Evolutionary conservation across 495 filamentous ascomycete genomes (phyloP).

Genomic region (Tuber borchii): DNA sequence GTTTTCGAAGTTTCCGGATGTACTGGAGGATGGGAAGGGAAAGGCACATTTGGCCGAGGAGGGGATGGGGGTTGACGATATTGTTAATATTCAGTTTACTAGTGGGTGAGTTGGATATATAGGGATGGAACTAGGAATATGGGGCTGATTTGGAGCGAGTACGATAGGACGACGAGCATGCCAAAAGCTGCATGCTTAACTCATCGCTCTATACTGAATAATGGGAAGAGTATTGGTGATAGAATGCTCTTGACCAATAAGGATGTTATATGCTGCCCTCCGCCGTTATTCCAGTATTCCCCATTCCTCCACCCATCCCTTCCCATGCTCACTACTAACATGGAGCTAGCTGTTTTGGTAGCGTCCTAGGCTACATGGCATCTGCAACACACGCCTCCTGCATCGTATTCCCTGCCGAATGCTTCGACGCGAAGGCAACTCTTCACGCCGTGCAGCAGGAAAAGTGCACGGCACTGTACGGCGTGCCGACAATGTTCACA

Average conservation of each 20-base stretch:
- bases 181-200: conserved; percentile 90
- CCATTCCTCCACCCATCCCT: neutral
- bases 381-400: conserved; percentile 77
- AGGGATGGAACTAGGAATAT: neutral
- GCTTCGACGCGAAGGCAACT: conserved; percentile 72
- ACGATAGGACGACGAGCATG: conserved; percentile 63
- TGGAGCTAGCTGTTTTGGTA: conserved; percentile 65
- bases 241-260: conserved; percentile 67
- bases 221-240: conserved; percentile 72
- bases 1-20: conserved; percentile 53
- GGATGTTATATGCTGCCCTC: conserved; percentile 78
- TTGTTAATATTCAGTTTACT: conserved; percentile 95
- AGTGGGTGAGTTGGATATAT: conserved; percentile 48
- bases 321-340: neutral
- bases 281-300: conserved; percentile 69
- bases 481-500: conserved; percentile 94
- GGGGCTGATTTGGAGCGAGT: conserved; percentile 1
- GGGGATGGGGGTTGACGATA: conserved; percentile 59
- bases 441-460: conserved; percentile 68
- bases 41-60: conserved; percentile 17
- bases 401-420: conserved; percentile 80
- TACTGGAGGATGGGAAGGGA: conserved; percentile 48
- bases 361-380: conserved; percentile 87
- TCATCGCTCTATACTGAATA: conserved; percentile 82
- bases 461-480: conserved; percentile 76